Percentiles rank a stretch among this genome's conserved stretches.
These are phyloP conservation scores for Teratosphaeria viscida DNA, from an alignment of 2,329 filamentous ascomycete genomes.

Conservation along the genomic window DNA sequence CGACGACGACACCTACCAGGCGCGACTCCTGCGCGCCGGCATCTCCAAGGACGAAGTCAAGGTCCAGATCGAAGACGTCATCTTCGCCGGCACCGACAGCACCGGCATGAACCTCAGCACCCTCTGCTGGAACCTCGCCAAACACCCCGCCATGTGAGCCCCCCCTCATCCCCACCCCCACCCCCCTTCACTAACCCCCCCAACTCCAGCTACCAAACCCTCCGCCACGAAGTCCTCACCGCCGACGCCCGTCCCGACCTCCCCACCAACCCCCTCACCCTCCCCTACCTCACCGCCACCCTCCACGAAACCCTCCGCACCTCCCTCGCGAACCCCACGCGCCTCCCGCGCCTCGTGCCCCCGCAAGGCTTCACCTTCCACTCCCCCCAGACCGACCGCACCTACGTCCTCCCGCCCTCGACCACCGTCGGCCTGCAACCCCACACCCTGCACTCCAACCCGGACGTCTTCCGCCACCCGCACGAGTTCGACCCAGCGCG, in stretches of 20 bases:
- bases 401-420: conserved; percentile 27
- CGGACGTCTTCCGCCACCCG: conserved; percentile 34
- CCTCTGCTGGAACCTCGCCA: conserved; percentile 36
- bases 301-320: conserved; percentile 42
- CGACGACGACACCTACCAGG: conserved; percentile 36
- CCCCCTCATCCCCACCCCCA: neutral
- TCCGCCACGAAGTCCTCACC: conserved; percentile 26
- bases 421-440: conserved; percentile 38
- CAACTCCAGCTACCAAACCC: conserved; percentile 22
- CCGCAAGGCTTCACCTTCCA: conserved; percentile 27
- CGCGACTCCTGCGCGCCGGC: conserved; percentile 36
- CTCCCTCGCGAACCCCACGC: conserved; percentile 42
- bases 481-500: conserved; percentile 37
- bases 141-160: conserved; percentile 31
- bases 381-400: conserved; percentile 5
- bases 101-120: conserved; percentile 43
- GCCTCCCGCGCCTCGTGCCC: conserved; percentile 40
- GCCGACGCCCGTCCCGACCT: conserved; percentile 11
- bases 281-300: conserved; percentile 40
- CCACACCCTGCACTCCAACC: conserved; percentile 39
- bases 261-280: conserved; percentile 23
- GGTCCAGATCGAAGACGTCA: conserved; percentile 44
- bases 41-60: conserved; percentile 35
- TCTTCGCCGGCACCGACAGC: conserved; percentile 46
- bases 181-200: neutral